These are phyloP conservation scores for Neurospora sp. DNA, from an alignment of 495 filamentous ascomycete genomes.

Conservation along the genomic window DNA sequence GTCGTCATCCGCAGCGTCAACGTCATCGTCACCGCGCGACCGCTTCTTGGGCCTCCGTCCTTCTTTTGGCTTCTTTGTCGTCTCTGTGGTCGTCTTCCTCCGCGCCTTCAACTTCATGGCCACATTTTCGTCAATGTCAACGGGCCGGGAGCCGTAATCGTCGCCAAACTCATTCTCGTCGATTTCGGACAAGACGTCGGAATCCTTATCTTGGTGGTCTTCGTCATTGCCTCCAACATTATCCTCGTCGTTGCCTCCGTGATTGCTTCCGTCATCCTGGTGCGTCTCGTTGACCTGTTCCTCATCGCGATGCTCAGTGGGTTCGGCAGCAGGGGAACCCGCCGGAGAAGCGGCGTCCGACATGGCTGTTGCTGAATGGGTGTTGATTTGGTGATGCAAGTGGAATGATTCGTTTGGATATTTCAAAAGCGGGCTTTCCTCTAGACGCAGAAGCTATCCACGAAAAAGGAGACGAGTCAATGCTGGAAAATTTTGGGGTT, in stretches of 20 bases:
- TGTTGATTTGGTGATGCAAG: background rate
- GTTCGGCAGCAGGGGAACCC: slow-evolving; percentile 12
- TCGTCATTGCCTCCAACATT: slow-evolving; percentile 23
- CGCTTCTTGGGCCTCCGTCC: slow-evolving; percentile 68
- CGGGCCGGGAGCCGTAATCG: slow-evolving; percentile 74
- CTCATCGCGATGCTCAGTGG: slow-evolving; percentile 9
- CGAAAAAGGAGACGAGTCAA: background rate
- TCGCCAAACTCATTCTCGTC: slow-evolving; percentile 85
- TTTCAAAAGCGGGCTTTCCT: background rate
- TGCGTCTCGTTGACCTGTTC: slow-evolving; percentile 20
- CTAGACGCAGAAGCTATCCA: background rate
- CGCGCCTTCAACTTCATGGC: slow-evolving; percentile 59
- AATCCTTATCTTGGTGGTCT: slow-evolving; percentile 47
- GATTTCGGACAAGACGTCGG: slow-evolving; percentile 79
- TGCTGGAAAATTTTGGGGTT: background rate
- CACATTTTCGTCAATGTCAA: slow-evolving; percentile 83
- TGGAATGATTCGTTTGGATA: background rate
- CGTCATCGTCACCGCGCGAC: slow-evolving; percentile 42
- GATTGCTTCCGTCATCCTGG: background rate
- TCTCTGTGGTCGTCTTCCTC: slow-evolving; percentile 55
- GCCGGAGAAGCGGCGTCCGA: slow-evolving; percentile 30
- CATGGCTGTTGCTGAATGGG: slow-evolving; percentile 21
- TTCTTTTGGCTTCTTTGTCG: slow-evolving; percentile 63
- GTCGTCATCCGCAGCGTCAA: slow-evolving; percentile 47
- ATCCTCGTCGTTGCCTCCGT: slow-evolving; percentile 19